Base-by-base conservation (phyloP, 163 green algal genomes). In the Prototheca stagnorum region DNA sequence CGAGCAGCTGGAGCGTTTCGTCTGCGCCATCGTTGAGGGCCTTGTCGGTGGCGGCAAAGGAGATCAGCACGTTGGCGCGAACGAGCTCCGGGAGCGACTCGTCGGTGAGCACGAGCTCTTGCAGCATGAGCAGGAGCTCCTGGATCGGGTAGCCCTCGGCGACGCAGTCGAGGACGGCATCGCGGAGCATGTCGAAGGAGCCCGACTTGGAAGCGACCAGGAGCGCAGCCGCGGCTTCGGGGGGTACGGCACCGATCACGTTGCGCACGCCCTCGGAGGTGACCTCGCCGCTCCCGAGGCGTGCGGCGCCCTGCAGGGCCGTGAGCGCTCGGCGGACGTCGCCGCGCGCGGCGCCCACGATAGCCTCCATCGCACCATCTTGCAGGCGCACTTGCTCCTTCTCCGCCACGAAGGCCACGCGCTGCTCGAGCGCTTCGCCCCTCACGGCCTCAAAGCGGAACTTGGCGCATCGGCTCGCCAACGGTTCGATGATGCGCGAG, bases 251-350 rank as follows among this genome's bases (percentile, higher is more conserved):
- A 0, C 76, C 80, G 7, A 72, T 65, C 40, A 94, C 81, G 37
- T 92, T 81, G 33, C 83, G 43, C 40, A 95, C 47, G 0, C 78
- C 71, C 4, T 53, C 36, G 23, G 51, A 27, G 25, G 49, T 15
- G 42, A 86, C 67, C 5, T 26, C 45, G 28, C 20, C 47, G 51
- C 52, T 60, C 1, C 34, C 23, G 33, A 74, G 50, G 7, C 49
- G 47, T 46, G 53, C 72, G 6, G 82, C 78, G 40, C 62, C 83
- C 68, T 97, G 86, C 57, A 97, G 66, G 1, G 76, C 86, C 5
- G 80, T 94, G 70, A 97, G 93, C 29, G 87, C 84, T 21, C 77
- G 79, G 5, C 87, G 72, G 76, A 97, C 65, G 74, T 96, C 88
- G 1, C 87, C 88, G 0, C 61, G 68, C 1, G 76, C 78, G 20